A percentile compares a stretch with the other conserved stretches of the same genome.
Conservation (phyloP, 2,329 filamentous ascomycete species). For the Fusarium denticulatum region DNA sequence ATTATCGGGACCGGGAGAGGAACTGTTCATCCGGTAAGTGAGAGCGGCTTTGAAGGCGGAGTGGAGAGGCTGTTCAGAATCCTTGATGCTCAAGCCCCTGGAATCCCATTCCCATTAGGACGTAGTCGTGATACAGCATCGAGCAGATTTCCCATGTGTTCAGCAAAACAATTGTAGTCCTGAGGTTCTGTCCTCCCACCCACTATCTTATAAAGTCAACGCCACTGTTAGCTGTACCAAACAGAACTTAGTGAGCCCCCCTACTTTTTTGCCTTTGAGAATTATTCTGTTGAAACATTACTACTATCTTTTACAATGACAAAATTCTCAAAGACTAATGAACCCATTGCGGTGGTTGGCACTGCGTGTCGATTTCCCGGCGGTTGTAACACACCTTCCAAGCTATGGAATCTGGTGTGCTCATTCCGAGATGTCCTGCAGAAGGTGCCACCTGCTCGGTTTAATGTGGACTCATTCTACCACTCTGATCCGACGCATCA, state of each 20-base stretch:
- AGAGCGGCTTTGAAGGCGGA: not conserved
- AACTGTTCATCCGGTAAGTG: not conserved
- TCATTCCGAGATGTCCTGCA: constrained; percentile 1
- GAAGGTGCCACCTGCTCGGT: not conserved
- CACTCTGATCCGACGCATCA: not conserved
- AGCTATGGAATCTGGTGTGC: constrained; percentile 11
- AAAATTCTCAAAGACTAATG: not conserved
- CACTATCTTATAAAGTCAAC: not conserved
- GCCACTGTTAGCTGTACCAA: not conserved
- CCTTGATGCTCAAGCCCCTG: not conserved
- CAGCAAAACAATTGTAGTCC: too few relatives aligned
- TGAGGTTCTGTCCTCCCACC: not conserved
- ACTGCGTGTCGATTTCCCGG: constrained; percentile 8
- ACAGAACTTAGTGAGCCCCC: not conserved
- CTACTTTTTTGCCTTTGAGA: not conserved
- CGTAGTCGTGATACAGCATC: not conserved
- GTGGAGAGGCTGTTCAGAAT: not conserved
- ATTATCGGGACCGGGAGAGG: not conserved
- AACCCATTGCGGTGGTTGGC: constrained; percentile 9
- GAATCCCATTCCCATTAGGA: not conserved
- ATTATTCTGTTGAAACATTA: not conserved
- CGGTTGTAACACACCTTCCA: not conserved
- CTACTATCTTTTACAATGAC: not conserved
- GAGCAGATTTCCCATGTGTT: not conserved
- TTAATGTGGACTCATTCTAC: constrained; percentile 10